These are phyloP conservation scores for Leccinum fallax DNA, from an alignment of 1,284 basidiomycete species.

Conservation along the genomic window DNA sequence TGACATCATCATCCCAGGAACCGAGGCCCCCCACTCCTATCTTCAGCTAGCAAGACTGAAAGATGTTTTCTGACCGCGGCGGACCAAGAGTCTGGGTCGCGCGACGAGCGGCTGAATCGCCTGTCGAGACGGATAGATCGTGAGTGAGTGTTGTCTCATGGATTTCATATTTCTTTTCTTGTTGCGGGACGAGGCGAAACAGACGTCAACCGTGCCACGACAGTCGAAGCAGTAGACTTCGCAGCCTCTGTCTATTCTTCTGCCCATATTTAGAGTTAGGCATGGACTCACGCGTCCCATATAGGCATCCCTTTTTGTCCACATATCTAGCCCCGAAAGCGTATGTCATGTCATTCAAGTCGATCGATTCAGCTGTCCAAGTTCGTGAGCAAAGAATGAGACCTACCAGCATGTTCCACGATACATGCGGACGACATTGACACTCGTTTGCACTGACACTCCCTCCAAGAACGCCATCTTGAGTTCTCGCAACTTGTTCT, in stretches of 20 bases:
- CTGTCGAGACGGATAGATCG: too few species aligned
- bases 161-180: too few species aligned
- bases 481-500: background rate
- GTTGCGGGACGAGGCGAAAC: too few species aligned
- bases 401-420: background rate
- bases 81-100: conserved; percentile 90
- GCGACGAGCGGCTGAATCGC: conserved; percentile 84
- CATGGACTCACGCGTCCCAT: too few species aligned
- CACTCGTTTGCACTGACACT: background rate
- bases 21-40: conserved; percentile 47
- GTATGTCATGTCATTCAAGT: background rate
- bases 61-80: conserved; percentile 89
- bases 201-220: too few species aligned
- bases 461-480: background rate
- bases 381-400: background rate
- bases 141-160: too few species aligned
- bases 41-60: conserved; percentile 78
- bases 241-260: too few species aligned
- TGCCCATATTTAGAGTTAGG: too few species aligned
- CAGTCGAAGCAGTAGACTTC: too few species aligned
- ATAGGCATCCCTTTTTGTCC: too few species aligned
- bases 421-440: background rate
- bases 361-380: too few species aligned
- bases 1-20: conserved; percentile 18
- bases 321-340: background rate